Evolutionary conservation across 345 rosid genomes (phyloP), one percentile per base, ranked within the genome.

Genomic region (Clausena lansium): DNA sequence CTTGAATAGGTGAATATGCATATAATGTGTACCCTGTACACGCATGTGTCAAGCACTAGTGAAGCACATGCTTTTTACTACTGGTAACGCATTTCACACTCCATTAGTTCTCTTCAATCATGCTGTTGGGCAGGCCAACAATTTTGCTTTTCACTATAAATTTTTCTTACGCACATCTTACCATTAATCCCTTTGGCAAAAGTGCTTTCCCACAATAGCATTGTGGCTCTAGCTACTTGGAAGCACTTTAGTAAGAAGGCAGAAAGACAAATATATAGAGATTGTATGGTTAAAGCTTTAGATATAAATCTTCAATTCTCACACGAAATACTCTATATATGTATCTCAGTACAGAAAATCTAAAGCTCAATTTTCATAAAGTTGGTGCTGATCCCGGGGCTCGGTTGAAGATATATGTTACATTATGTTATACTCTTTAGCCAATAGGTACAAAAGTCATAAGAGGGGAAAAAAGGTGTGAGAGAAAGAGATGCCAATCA

Each of bases 301-400:
- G 74, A 58, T 38, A 75, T n/a, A n/a, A n/a, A n/a, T 64, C 76
- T 63, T 71, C 25, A 72, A 52, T 67, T 78, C 80, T 78, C 80
- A 81, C 78, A 83, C 64, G 76, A 67, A 74, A 63, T 32, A 60
- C 45, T 27, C 15, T 62, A 62, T 62, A 0, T 66, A 35, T 73
- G 67, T 32, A 24, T 62, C 36, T 66, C 52, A 38, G 73, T 75
- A 82, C 82, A 82, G 80, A 63, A 63, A 45, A 71, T 30, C 27
- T 65, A 62, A 57, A 47, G 62, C 45, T 60, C 32, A 50, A 55
- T 36, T 79, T 81, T 74, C 61, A 39, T 62, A 54, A 69, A 71
- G 76, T 74, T 9, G 47, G 27, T 28, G 70, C 4, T 50, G 58
- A 81, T 77, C 78, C 84, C 78, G 24, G 36, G 54, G 71, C 7